Percentiles rank a stretch among this genome's conserved stretches.
Evolutionary conservation across 768 basidiomycete genomes (phyloP).

Genomic region (Fibroporia radiculosa): DNA sequence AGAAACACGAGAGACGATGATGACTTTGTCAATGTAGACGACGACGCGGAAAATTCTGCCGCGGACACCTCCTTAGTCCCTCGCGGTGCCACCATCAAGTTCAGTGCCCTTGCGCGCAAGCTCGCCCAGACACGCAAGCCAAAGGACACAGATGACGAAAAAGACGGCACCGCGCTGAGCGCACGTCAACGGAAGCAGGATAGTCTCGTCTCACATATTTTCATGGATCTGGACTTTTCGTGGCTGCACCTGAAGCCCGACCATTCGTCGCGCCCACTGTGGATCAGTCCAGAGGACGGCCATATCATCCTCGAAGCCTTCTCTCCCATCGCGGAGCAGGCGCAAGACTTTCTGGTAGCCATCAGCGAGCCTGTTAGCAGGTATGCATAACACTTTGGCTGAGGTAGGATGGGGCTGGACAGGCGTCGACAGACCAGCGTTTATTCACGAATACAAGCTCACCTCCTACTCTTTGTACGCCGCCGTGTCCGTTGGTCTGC

Average conservation of each 20-base stretch:
- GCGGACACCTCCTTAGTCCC: conserved; percentile 44
- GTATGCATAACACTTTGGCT: conserved; percentile 40
- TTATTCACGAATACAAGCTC: conserved; percentile 98
- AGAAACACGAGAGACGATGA: conserved; percentile 41
- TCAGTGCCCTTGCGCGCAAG: conserved; percentile 76
- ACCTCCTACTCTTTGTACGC: conserved; percentile 98
- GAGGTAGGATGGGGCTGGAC: conserved; percentile 24
- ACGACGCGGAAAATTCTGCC: conserved; percentile 22
- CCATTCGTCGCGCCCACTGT: conserved; percentile 86
- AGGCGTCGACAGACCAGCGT: conserved; percentile 63
- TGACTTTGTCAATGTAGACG: conserved; percentile 55
- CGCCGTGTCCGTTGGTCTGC: conserved; percentile 95
- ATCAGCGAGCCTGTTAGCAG: conserved; percentile 98
- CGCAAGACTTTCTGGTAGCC: conserved; percentile 96
- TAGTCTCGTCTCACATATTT: conserved; percentile 71
- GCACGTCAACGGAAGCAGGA: conserved; percentile 69
- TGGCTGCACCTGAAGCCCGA: conserved; percentile 85
- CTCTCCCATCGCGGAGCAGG: conserved; percentile 94
- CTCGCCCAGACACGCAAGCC: conserved; percentile 50
- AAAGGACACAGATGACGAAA: conserved; percentile 32
- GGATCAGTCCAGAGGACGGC: conserved; percentile 91
- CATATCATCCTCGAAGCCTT: conserved; percentile 97
- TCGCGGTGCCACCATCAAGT: conserved; percentile 75
- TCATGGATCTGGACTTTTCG: conserved; percentile 80
- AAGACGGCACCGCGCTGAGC: conserved; percentile 48